Conservation (phyloP, 176 grass and related monocot species). For the Zoysia pacifica region DNA sequence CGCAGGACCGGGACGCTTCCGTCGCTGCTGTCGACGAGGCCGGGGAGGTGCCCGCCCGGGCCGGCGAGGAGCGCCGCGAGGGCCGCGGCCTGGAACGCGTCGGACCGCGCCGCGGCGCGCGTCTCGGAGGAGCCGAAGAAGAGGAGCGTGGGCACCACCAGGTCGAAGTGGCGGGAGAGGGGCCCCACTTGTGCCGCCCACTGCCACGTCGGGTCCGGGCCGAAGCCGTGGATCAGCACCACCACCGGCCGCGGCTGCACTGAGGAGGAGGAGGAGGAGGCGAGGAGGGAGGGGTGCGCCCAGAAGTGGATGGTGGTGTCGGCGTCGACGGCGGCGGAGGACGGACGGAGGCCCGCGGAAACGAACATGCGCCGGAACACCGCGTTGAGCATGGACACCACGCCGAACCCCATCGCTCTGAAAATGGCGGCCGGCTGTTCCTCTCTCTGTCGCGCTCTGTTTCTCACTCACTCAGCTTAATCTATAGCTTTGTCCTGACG, state of each 20-base stretch:
- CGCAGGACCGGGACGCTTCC: background rate
- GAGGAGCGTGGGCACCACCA: slow-evolving; percentile 80
- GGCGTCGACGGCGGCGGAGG: slow-evolving; percentile 46
- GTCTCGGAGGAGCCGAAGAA: slow-evolving; percentile 86
- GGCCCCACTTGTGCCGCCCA: slow-evolving; percentile 69
- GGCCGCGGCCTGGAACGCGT: slow-evolving; percentile 78
- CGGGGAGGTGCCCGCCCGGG: slow-evolving; percentile 12
- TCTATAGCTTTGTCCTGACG: background rate
- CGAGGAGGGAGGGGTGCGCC: slow-evolving; percentile 56
- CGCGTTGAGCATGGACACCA: slow-evolving; percentile 54
- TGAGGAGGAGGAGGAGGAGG: background rate
- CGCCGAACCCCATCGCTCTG: slow-evolving; percentile 63
- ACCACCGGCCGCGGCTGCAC: slow-evolving; percentile 40
- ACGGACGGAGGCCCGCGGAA: slow-evolving; percentile 53
- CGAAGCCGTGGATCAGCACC: slow-evolving; percentile 82
- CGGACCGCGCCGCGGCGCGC: slow-evolving; percentile 59
- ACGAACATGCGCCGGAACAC: slow-evolving; percentile 61
- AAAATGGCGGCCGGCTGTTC: background rate
- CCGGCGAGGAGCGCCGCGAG: slow-evolving; percentile 48
- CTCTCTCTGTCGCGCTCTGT: background rate
- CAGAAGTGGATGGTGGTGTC: slow-evolving; percentile 80
- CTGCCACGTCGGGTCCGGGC: slow-evolving; percentile 69
- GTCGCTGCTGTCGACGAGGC: background rate
- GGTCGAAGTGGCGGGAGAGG: slow-evolving; percentile 63
- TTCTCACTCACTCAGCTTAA: too few species aligned